phyloP scores from a whole-genome alignment of 495 filamentous ascomycete genomes.

The Chaetomidium leptoderma region DNA sequence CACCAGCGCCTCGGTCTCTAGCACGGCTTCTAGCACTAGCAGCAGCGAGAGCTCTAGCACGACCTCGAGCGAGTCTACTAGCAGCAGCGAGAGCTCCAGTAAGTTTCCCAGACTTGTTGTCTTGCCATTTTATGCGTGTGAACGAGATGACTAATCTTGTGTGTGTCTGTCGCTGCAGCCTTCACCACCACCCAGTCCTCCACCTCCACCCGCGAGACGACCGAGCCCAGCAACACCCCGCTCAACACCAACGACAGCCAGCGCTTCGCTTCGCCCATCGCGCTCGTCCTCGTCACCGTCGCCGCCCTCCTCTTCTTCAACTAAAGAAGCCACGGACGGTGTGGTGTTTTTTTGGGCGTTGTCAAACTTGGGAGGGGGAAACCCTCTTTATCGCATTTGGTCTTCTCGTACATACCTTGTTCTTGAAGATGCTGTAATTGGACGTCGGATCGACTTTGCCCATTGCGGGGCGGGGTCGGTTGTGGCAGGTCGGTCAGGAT shows the following conservation, averaged over 20 bases:
- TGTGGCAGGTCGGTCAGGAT: not conserved
- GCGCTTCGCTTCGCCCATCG: slow-evolving; percentile 36
- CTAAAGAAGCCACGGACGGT: slow-evolving; percentile 21
- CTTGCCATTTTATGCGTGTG: not conserved
- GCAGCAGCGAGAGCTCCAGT: slow-evolving; percentile 13
- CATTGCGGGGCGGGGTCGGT: not conserved
- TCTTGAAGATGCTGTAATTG: slow-evolving; percentile 14
- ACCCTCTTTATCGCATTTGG: not conserved
- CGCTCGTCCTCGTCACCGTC: slow-evolving; percentile 34
- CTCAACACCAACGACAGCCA: slow-evolving; percentile 30
- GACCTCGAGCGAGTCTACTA: slow-evolving; percentile 26
- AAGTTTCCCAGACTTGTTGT: not conserved
- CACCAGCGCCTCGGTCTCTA: slow-evolving; percentile 18
- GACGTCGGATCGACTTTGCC: not conserved
- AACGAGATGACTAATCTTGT: not conserved
- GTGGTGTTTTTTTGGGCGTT: slow-evolving; percentile 10
- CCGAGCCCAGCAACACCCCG: slow-evolving; percentile 14
- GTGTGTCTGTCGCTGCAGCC: not conserved
- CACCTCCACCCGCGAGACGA: slow-evolving; percentile 8
- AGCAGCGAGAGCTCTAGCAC: slow-evolving; percentile 25
- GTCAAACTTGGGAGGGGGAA: not conserved
- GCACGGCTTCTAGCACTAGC: slow-evolving; percentile 21
- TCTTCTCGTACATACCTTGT: slow-evolving; percentile 23
- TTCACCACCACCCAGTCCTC: slow-evolving; percentile 10
- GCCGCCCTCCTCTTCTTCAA: slow-evolving; percentile 38